A percentile compares a stretch with the other conserved stretches of the same genome.
These are phyloP conservation scores for Viridothelium virens DNA, from an alignment of 495 filamentous ascomycete species.

Conservation along the genomic window DNA sequence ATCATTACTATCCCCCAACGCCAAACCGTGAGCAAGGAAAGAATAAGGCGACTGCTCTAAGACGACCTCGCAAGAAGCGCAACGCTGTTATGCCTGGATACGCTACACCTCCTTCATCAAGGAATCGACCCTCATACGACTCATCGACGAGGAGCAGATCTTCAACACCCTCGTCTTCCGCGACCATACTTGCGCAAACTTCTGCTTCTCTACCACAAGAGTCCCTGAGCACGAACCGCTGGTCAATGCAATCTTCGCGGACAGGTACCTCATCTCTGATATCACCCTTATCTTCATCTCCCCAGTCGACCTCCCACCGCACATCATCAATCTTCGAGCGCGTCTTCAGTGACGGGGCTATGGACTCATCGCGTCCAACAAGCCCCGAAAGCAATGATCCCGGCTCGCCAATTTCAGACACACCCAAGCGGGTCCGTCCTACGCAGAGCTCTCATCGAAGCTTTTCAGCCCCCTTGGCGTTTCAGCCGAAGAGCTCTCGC, in stretches of 20 bases:
- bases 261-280: slow-evolving; percentile 51
- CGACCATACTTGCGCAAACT: slow-evolving; percentile 56
- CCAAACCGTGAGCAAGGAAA: slow-evolving; percentile 37
- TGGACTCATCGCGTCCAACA: slow-evolving; percentile 56
- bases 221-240: slow-evolving; percentile 40
- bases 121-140: slow-evolving; percentile 38
- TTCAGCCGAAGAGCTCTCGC: neutral
- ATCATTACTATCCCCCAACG: slow-evolving; percentile 71
- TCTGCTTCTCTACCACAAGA: slow-evolving; percentile 52
- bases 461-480: neutral
- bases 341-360: slow-evolving; percentile 42
- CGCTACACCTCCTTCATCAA: slow-evolving; percentile 48
- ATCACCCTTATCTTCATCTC: slow-evolving; percentile 76
- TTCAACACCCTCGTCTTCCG: slow-evolving; percentile 42
- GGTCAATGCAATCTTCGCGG: slow-evolving; percentile 57
- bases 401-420: slow-evolving; percentile 28
- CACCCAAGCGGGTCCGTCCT: slow-evolving; percentile 12
- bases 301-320: slow-evolving; percentile 58
- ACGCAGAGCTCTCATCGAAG: neutral
- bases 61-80: slow-evolving; percentile 65
- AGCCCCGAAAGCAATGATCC: slow-evolving; percentile 58
- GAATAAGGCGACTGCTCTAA: slow-evolving; percentile 47
- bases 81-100: slow-evolving; percentile 49
- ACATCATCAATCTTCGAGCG: slow-evolving; percentile 74
- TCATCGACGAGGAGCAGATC: slow-evolving; percentile 31